Conservation (phyloP, 1,284 basidiomycete genomes). For the Trichosporon coremiiforme region DNA sequence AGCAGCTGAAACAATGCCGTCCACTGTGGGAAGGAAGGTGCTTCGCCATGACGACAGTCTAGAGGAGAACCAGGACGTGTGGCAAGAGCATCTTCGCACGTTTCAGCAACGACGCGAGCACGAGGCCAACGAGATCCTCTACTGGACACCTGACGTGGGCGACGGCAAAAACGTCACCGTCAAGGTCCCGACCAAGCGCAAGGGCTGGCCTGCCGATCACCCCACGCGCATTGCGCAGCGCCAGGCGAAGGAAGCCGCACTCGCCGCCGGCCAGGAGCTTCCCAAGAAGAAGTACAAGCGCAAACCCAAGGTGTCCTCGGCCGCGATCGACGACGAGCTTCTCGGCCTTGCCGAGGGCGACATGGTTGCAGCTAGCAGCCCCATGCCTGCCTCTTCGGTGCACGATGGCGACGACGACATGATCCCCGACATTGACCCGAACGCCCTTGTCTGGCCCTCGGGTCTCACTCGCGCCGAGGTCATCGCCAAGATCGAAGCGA, state of each 20-base stretch:
- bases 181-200: slow-evolving; percentile 34
- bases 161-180: slow-evolving; percentile 24
- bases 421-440: slow-evolving; percentile 29
- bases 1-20: slow-evolving; percentile 10
- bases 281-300: slow-evolving; percentile 38
- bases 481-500: slow-evolving; percentile 39
- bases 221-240: slow-evolving; percentile 39
- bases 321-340: slow-evolving; percentile 49
- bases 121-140: slow-evolving; percentile 40
- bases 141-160: slow-evolving; percentile 28
- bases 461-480: slow-evolving; percentile 48
- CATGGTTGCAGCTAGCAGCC: slow-evolving; percentile 24
- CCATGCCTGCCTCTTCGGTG: slow-evolving; percentile 25
- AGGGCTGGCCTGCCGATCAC: slow-evolving; percentile 41
- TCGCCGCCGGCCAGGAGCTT: slow-evolving; percentile 33
- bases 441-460: slow-evolving; percentile 43
- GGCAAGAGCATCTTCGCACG: slow-evolving; percentile 42
- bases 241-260: slow-evolving; percentile 39
- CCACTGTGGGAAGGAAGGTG: slow-evolving; percentile 23
- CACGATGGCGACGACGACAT: slow-evolving; percentile 28
- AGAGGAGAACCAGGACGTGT: slow-evolving; percentile 46
- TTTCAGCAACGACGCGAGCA: slow-evolving; percentile 48
- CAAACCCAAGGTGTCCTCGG: slow-evolving; percentile 32
- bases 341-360: slow-evolving; percentile 51
- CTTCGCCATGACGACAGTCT: slow-evolving; percentile 39